Evolutionary conservation across 1,284 basidiomycete genomes (phyloP), one percentile per base, ranked within the genome.

Genomic region (Ceratobasidium sp.): DNA sequence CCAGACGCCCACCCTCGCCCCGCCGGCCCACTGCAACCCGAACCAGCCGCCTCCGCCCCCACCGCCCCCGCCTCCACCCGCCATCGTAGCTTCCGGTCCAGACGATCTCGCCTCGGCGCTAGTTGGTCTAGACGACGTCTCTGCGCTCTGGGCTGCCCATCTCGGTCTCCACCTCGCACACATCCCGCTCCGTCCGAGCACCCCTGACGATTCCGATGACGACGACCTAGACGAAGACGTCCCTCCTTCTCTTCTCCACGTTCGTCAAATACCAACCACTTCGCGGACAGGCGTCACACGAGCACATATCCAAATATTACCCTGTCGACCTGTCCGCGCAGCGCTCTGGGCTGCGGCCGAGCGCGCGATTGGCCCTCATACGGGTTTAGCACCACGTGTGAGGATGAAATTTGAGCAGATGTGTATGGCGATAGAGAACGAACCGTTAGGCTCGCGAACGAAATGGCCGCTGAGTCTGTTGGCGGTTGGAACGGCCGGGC

Each of bases 111-210:
- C 88, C 15, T 89, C 89, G 15, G 85, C 92, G 57, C 85, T 90
- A 44, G 86, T 91, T 73, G 87, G 87, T 0, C 83, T 90, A 10
- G 87, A 91, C 74, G 90, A 91, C 80, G 85, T 91, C 50, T 46
- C 38, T n/a, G 40, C 65, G 26, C 64, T 77, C 23, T 68, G 75
- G 54, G 50, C 62, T 3, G 44, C 64, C 40, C 75, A 67, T 26
- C 75, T 77, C 62, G 64, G 75, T 10, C 42, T 77, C 33, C 50
- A 68, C 28, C 40, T 66, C 50, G 23, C 23, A 6, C 23, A 54
- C 33, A 65, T 70, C 57, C 28, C 74, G 26, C 57, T 77, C 28
- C 67, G 59, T 66, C 54, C 64, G 33, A 38, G 28, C 42, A 50
- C 69, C 20, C 59, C 44, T 13, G 71, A 67, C 78, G 26, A 57